A percentile compares a stretch with the other conserved stretches of the same genome.
These are phyloP conservation scores for Fusarium siculi DNA, from an alignment of 2,329 filamentous ascomycete species.

Conservation along the genomic window DNA sequence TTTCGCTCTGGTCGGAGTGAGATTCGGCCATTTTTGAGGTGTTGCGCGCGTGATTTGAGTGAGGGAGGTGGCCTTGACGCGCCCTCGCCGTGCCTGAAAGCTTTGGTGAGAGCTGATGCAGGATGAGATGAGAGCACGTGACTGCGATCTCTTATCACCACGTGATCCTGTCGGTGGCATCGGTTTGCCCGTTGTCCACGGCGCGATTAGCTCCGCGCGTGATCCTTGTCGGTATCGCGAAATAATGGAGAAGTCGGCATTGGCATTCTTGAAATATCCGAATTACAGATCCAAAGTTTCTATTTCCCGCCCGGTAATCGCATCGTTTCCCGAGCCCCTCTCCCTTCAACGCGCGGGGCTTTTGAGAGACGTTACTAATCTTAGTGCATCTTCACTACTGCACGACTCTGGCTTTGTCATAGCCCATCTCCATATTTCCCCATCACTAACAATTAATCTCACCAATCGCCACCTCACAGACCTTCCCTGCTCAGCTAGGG, in stretches of 20 bases:
- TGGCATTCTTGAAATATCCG: background rate
- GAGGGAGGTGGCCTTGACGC: background rate
- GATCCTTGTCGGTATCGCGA: background rate
- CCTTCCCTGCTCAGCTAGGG: background rate
- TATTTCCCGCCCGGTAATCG: background rate
- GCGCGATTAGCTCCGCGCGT: background rate
- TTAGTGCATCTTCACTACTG: background rate
- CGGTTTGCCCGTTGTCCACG: too few relatives aligned
- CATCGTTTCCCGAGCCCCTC: conserved; percentile 15
- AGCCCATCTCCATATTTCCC: background rate
- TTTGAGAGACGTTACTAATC: background rate
- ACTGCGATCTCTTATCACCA: background rate
- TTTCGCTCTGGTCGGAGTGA: conserved; percentile 6
- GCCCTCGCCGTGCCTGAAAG: conserved; percentile 13
- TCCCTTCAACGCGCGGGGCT: background rate
- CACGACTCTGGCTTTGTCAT: conserved; percentile 25
- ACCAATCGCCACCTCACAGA: background rate
- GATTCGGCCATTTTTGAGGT: conserved; percentile 20
- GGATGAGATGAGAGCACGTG: conserved; percentile 10
- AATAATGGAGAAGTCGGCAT: background rate
- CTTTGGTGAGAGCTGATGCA: background rate
- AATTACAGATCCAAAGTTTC: background rate
- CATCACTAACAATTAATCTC: background rate
- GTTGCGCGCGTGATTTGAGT: background rate
- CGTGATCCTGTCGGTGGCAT: background rate